Evolutionary conservation across 1,139 yeast genomes (phyloP).

Genomic region (Taphrina confusa): DNA sequence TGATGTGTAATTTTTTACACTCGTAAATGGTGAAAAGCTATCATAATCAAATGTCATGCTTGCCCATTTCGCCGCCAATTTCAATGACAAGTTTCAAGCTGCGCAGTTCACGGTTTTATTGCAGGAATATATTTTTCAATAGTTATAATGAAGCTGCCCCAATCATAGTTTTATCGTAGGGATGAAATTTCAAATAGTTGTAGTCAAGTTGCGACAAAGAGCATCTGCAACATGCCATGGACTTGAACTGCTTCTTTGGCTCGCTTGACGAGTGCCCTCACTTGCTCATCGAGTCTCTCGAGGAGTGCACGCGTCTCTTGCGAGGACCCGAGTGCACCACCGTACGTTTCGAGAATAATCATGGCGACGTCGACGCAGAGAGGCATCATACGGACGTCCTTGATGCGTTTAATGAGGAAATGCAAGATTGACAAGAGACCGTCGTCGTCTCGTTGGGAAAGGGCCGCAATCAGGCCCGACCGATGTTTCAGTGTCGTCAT

Average conservation of each 20-base stretch:
- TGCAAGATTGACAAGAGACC: constrained; percentile 79
- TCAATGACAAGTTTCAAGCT: too few relatives aligned
- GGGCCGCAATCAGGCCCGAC: constrained; percentile 79
- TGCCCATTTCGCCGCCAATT: too few relatives aligned
- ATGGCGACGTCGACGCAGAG: constrained; percentile 82
- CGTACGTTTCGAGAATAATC: constrained; percentile 51
- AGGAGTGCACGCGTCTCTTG: constrained; percentile 78
- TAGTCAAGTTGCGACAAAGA: constrained; percentile 51
- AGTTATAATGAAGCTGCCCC: not conserved
- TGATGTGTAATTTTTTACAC: too few relatives aligned
- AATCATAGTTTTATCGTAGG: not conserved
- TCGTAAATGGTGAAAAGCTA: too few relatives aligned
- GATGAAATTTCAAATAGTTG: not conserved
- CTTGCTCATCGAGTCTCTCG: constrained; percentile 59
- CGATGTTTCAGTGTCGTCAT: constrained; percentile 80
- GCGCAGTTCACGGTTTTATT: too few relatives aligned
- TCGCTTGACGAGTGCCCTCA: constrained; percentile 68
- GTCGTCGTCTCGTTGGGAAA: constrained; percentile 80
- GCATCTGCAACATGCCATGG: constrained; percentile 88
- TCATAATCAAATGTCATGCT: too few relatives aligned
- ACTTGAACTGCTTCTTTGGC: constrained; percentile 87
- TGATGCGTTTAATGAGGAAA: constrained; percentile 74
- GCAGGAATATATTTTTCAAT: too few relatives aligned
- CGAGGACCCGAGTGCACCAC: constrained; percentile 55
- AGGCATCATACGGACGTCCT: constrained; percentile 74